These are phyloP conservation scores for Galerina marginata DNA, from an alignment of 768 basidiomycete species.

Conservation along the genomic window DNA sequence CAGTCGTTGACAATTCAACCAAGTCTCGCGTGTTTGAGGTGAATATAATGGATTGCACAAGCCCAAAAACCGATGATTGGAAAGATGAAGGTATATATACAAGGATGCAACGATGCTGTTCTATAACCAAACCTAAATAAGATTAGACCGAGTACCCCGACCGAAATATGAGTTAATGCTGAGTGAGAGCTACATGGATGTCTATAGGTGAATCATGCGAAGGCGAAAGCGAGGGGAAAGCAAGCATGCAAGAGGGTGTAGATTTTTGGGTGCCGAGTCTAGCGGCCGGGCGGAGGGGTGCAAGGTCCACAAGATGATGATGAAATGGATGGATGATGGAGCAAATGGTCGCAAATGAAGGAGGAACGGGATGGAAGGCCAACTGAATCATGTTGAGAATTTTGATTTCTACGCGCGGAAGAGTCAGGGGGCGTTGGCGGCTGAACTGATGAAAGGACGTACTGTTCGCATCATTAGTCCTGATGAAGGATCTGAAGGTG, in stretches of 20 bases:
- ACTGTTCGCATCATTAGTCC: conserved; percentile 63
- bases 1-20: background rate
- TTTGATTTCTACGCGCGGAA: conserved; percentile 29
- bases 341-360: background rate
- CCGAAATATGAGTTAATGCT: conserved; percentile 27
- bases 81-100: conserved; percentile 23
- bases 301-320: conserved; percentile 4
- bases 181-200: conserved; percentile 23
- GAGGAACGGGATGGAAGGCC: background rate
- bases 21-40: background rate
- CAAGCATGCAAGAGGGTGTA: conserved; percentile 12
- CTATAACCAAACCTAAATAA: conserved; percentile 26
- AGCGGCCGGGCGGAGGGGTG: conserved; percentile 14
- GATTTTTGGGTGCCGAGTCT: conserved; percentile 19
- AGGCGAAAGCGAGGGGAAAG: conserved; percentile 23
- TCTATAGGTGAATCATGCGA: conserved; percentile 26
- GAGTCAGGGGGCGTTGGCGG: conserved; percentile 1
- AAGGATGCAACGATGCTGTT: conserved; percentile 19
- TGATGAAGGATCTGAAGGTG: conserved; percentile 43
- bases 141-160: conserved; percentile 31
- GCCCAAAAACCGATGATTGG: conserved; percentile 19
- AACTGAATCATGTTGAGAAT: conserved; percentile 29
- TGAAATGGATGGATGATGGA: background rate
- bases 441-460: conserved; percentile 6
- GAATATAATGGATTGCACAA: conserved; percentile 1